Conservation (phyloP, 2,329 filamentous ascomycete species). For the Chaetomium olivaceum region DNA sequence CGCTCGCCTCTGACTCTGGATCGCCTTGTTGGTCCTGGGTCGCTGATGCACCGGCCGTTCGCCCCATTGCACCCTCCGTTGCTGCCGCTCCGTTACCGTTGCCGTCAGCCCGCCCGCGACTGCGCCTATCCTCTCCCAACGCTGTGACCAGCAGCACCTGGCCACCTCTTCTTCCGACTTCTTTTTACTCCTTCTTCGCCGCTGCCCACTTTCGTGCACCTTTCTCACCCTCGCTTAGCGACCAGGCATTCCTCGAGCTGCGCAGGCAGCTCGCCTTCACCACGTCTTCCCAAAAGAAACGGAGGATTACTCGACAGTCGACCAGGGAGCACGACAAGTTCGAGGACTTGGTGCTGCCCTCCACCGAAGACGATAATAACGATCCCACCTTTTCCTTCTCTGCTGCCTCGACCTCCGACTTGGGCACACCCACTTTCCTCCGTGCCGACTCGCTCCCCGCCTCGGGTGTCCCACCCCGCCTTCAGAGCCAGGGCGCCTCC, state of each 20-base stretch:
- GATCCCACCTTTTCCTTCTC: constrained; percentile 54
- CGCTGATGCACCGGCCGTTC: constrained; percentile 17
- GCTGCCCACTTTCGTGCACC: constrained; percentile 22
- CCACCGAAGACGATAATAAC: constrained; percentile 54
- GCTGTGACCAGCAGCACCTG: constrained; percentile 1
- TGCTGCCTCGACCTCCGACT: constrained; percentile 43
- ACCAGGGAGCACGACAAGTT: constrained; percentile 44
- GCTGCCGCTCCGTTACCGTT: background rate
- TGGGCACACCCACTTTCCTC: constrained; percentile 44
- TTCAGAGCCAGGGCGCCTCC: constrained; percentile 50
- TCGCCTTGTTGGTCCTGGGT: constrained; percentile 11
- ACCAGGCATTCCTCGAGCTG: constrained; percentile 51
- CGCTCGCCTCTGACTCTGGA: constrained; percentile 17
- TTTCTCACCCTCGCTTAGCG: constrained; percentile 23
- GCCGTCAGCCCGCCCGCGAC: constrained; percentile 2
- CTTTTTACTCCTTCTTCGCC: constrained; percentile 19
- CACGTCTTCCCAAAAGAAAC: constrained; percentile 74
- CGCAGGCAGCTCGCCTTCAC: constrained; percentile 67
- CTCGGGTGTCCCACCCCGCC: constrained; percentile 53
- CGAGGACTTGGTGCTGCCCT: constrained; percentile 51
- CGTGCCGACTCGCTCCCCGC: constrained; percentile 48
- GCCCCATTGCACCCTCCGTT: constrained; percentile 7
- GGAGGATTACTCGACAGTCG: constrained; percentile 60
- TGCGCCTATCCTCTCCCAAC: background rate
- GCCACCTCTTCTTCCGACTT: background rate